Evolutionary conservation across 192 early-diverging fungal species (phyloP).

Genomic region (Coemansia sp.): DNA sequence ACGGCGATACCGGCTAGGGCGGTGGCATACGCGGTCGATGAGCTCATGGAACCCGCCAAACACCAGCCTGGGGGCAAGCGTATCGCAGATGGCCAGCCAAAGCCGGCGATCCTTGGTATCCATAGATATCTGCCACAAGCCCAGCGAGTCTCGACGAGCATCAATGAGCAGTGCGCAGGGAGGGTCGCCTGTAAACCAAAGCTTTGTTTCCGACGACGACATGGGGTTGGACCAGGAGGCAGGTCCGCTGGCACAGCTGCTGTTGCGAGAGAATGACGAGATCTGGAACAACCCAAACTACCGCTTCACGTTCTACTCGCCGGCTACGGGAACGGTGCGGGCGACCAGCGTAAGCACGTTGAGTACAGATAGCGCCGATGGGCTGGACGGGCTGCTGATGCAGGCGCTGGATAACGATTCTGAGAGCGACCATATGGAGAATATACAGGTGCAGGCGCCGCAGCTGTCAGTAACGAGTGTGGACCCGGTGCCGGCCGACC

Average conservation of each 20-base stretch:
- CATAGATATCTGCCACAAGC: constrained; percentile 46
- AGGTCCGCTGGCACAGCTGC: constrained; percentile 45
- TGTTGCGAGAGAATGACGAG: constrained; percentile 44
- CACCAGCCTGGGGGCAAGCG: neutral
- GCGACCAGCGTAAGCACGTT: constrained; percentile 57
- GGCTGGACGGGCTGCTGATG: constrained; percentile 36
- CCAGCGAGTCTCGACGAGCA: constrained; percentile 44
- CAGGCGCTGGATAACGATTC: constrained; percentile 17
- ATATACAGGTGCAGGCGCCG: constrained; percentile 5
- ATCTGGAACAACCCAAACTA: constrained; percentile 49
- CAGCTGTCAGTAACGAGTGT: constrained; percentile 36
- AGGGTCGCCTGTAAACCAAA: neutral
- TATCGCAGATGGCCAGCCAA: neutral
- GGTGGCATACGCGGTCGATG: constrained; percentile 44
- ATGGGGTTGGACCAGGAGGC: neutral
- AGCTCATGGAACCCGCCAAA: constrained; percentile 53
- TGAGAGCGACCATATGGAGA: neutral
- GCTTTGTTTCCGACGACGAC: constrained; percentile 1
- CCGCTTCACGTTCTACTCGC: constrained; percentile 69
- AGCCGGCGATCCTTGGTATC: constrained; percentile 27
- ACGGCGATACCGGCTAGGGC: constrained; percentile 45
- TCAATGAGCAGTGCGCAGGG: constrained; percentile 25
- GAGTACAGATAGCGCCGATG: constrained; percentile 39
- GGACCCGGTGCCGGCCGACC: constrained; percentile 18
- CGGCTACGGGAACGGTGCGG: constrained; percentile 59